Base-by-base conservation (phyloP, 305 asterid species). In the Fraxinus velutina region DNA sequence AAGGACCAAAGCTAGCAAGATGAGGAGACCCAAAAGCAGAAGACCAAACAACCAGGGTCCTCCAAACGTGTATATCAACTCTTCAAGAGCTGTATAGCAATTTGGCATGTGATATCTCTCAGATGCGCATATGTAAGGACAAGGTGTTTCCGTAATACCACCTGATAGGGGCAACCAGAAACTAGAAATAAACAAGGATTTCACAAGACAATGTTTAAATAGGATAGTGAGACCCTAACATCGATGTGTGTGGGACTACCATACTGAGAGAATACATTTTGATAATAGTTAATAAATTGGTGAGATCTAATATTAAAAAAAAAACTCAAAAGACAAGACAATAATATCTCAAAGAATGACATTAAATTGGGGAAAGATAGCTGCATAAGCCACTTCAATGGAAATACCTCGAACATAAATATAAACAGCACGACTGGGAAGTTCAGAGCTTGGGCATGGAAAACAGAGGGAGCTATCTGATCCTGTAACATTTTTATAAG, bases 41-140 rank as follows among this genome's bases (percentile, higher is more conserved):
- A 93, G 91, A 81, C 98, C 97, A 85, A 96, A 96, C 84, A 89
- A 83, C 99, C 99, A 96, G 79, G 98, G 99, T 73, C 99, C 99
- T 64, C 99, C 99, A 92, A 96, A 96, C 42, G 98, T 93, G 88
- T 96, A 91, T 76, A 96, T 89, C 88, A 96, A 86, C 89, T 96
- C 98, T 83, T 94, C 99, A 80, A 96, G 97, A 78, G 99, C 96
- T 22, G 99, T 96, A 86, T 92, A 96, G 84, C 99, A 96, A 80
- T 89, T 87, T 75, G 99, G 99, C 97, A 93, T 93, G 87, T 94
- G 98, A 86, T 94, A 96, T 87, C 98, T 90, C 77, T 92, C 98
- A 0, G 97, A 91, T 79, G 95, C 85, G 82, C 99, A 96, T 88
- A 89, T 88, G 88, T 93, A 96, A 34, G 99, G 99, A 88, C 99